phyloP scores from a whole-genome alignment of 352 stramenopile species.

The Globisporangium heterothallicum region DNA sequence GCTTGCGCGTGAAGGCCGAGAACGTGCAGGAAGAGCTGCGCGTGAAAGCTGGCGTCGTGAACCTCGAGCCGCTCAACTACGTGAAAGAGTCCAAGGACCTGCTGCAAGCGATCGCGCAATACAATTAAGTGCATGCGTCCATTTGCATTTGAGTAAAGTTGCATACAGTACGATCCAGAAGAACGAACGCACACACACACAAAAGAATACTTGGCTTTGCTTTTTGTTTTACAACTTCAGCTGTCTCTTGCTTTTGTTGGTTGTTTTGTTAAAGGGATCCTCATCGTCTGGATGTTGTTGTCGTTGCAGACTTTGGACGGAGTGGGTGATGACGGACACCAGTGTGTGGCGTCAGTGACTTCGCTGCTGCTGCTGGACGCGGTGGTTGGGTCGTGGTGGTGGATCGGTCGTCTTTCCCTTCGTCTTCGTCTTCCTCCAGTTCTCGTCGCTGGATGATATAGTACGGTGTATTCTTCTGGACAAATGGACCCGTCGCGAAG shows the following conservation, averaged over 20 bases:
- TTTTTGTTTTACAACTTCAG: background rate
- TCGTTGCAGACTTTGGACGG: background rate
- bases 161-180: too few species aligned
- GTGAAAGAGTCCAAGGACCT: constrained; percentile 90
- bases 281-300: background rate
- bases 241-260: background rate
- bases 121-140: too few species aligned
- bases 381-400: background rate
- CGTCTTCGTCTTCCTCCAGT: constrained; percentile 28
- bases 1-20: constrained; percentile 93
- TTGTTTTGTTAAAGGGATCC: too few species aligned
- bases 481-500: constrained; percentile 46
- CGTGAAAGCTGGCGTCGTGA: constrained; percentile 91
- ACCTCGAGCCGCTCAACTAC: constrained; percentile 92
- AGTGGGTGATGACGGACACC: too few species aligned
- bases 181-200: background rate
- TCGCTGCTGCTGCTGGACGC: constrained; percentile 3
- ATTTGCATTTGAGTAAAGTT: too few species aligned
- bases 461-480: constrained; percentile 43
- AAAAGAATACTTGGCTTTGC: background rate
- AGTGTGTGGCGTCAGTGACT: too few species aligned
- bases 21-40: constrained; percentile 94
- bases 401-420: too few species aligned
- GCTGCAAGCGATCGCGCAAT: constrained; percentile 89
- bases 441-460: constrained; percentile 56